These are phyloP conservation scores for Dothideomycetes sp. DNA, from an alignment of 2,329 filamentous ascomycete species.

Conservation along the genomic window DNA sequence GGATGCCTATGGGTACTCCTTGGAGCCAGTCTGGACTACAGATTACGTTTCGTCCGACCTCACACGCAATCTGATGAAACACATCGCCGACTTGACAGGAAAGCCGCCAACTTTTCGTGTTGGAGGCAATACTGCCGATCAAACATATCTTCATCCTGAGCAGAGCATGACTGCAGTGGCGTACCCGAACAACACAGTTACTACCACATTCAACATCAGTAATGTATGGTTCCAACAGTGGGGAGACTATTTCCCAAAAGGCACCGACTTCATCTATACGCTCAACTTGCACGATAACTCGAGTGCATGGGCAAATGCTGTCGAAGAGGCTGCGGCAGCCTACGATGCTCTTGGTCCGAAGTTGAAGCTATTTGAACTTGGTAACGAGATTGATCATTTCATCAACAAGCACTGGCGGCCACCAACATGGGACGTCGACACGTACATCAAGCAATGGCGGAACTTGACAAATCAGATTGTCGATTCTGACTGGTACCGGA, in stretches of 20 bases:
- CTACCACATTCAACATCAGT: constrained; percentile 9
- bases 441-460: constrained; percentile 10
- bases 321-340: not conserved
- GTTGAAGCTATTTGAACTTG: constrained; percentile 11
- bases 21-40: constrained; percentile 2
- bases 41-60: constrained; percentile 3
- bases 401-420: constrained; percentile 3
- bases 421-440: not conserved
- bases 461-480: constrained; percentile 14
- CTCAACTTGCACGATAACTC: constrained; percentile 1
- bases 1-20: constrained; percentile 6
- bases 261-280: constrained; percentile 2
- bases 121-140: constrained; percentile 2
- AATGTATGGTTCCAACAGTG: constrained; percentile 1
- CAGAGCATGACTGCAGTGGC: not conserved
- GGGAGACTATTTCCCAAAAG: not conserved
- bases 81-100: not conserved
- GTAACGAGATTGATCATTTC: constrained; percentile 12
- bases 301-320: constrained; percentile 1
- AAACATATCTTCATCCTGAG: constrained; percentile 1
- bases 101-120: not conserved
- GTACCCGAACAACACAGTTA: not conserved
- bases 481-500: constrained; percentile 13
- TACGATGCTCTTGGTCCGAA: constrained; percentile 1
- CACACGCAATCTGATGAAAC: constrained; percentile 3